phyloP scores from a whole-genome alignment of 2,329 filamentous ascomycete genomes.

The Phyllosticta citriasiana region DNA sequence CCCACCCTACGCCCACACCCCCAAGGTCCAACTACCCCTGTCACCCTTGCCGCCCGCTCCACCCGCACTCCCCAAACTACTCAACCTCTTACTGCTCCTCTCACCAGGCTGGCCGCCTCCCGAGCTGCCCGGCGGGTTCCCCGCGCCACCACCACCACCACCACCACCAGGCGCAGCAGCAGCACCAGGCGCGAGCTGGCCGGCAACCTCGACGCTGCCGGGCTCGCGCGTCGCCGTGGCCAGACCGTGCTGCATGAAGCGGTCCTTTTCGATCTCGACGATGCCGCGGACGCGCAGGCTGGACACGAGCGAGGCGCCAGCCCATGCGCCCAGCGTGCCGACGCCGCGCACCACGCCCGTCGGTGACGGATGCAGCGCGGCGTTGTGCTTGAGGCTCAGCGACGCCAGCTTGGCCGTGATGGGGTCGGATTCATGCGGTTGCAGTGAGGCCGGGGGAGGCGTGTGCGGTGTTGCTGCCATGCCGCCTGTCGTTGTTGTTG shows the following conservation, averaged over 20 bases:
- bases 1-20: constrained; percentile 26
- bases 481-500: constrained; percentile 2
- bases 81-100: constrained; percentile 1
- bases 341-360: constrained; percentile 55
- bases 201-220: constrained; percentile 10
- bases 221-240: constrained; percentile 46
- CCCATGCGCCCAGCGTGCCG: constrained; percentile 63
- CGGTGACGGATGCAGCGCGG: constrained; percentile 25
- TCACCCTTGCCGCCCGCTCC: constrained; percentile 17
- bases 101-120: neutral
- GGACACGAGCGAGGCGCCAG: constrained; percentile 60
- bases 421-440: constrained; percentile 42
- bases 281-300: constrained; percentile 60
- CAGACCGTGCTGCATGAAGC: constrained; percentile 58
- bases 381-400: constrained; percentile 33
- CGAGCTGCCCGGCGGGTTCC: neutral
- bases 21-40: constrained; percentile 29
- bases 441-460: constrained; percentile 29
- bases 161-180: neutral
- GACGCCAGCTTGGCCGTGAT: constrained; percentile 50
- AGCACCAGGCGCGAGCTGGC: neutral
- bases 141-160: neutral
- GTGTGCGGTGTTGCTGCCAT: neutral
- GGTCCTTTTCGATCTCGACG: constrained; percentile 60
- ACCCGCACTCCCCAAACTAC: constrained; percentile 1